Conservation (phyloP, 2,329 filamentous ascomycete genomes). For the Penicillium sp. region DNA sequence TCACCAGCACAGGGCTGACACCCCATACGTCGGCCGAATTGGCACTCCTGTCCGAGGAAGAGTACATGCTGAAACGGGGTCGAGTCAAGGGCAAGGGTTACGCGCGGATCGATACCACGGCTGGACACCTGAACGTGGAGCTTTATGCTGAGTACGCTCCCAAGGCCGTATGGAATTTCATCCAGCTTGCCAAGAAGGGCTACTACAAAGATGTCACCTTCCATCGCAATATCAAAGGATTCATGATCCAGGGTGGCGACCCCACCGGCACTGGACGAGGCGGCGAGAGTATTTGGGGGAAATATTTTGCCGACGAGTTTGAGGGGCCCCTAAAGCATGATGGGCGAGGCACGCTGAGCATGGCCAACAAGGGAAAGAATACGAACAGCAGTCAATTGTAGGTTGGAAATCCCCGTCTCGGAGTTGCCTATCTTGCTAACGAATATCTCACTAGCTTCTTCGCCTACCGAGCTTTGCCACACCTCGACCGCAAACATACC, state of each 20-base stretch:
- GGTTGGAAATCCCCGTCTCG: constrained; percentile 15
- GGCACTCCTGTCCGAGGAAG: constrained; percentile 83
- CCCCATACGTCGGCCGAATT: constrained; percentile 84
- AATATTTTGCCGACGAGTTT: constrained; percentile 89
- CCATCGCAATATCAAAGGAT: constrained; percentile 89
- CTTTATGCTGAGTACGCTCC: constrained; percentile 87
- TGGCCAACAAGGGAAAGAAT: constrained; percentile 99
- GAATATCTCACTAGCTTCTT: constrained; percentile 59
- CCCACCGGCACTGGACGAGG: constrained; percentile 87
- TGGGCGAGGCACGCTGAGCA: constrained; percentile 71
- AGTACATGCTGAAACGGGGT: constrained; percentile 90
- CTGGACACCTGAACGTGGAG: constrained; percentile 81
- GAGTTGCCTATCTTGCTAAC: neutral
- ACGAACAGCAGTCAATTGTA: constrained; percentile 88
- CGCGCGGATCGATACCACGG: constrained; percentile 78
- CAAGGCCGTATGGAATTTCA: constrained; percentile 94
- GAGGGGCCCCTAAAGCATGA: constrained; percentile 85
- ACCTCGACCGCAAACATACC: constrained; percentile 94
- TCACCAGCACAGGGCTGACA: constrained; percentile 90
- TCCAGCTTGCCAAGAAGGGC: constrained; percentile 77
- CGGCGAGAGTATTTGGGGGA: constrained; percentile 87
- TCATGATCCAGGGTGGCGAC: constrained; percentile 98
- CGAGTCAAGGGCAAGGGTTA: constrained; percentile 88
- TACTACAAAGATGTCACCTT: constrained; percentile 83
- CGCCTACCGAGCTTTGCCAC: constrained; percentile 74